Base-by-base conservation (phyloP, 495 filamentous ascomycete species). In the Aspergillus incahuasiensis region DNA sequence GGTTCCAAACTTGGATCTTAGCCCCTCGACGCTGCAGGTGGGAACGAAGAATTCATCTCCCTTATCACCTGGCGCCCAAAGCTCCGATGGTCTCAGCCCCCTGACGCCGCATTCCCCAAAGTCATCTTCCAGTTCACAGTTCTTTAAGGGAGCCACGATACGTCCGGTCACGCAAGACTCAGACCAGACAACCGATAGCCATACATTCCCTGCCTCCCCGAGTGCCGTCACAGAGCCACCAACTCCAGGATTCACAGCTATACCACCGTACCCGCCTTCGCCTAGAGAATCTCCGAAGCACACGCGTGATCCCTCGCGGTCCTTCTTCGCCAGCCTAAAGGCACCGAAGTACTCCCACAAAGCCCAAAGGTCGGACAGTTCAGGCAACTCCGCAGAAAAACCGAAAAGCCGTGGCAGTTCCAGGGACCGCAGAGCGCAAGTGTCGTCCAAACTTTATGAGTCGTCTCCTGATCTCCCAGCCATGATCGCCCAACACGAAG, bases 251-350 rank as follows among this genome's bases (percentile, higher is more conserved):
- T 58, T 80, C 48, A 82, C 81, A 13, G 74, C 82, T 18, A 77
- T 82, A 48, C 79, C 80, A 32, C 74, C 76, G 60, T 71, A 78
- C 54, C 79, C 80, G 34, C 71, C 79, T 7, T 81, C 77, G 8
- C 75, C 78, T 3, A 77, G 69, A 50, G 68, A 72, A 11, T 69
- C 71, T 16, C 64, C 74, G 2, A 81, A 75, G 58, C 80, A 80
- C 53, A 61, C 66, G n/a, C 73, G 79, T 52, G 81, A 83, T 52
- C 65, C 72, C 5, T 82, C 81, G 7, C 78, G 71, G 51, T 79
- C 79, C 2, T 81, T 84, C 42, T 85, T 85, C 55, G 71, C 79
- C 20, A 83, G 74, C 48, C 67, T 82, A 52, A 80, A 79, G 54
- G 78, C 79, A 20, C 75, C 80, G 0, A 83, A 79, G 48, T 77